These are phyloP conservation scores for Sherardia arvensis DNA, from an alignment of 257 asterid species.

Conservation along the genomic window DNA sequence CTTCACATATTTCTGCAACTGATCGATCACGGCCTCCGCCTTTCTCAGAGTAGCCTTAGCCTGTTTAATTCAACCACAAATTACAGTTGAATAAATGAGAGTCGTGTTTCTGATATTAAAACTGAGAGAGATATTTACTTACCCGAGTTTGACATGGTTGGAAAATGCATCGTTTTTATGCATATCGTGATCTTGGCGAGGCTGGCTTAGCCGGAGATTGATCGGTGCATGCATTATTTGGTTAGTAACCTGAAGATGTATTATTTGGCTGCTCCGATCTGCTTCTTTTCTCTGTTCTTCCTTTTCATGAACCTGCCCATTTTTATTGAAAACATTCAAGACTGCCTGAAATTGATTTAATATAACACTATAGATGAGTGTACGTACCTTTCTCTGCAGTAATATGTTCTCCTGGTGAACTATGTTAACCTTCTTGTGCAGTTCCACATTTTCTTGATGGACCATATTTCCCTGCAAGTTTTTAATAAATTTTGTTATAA, in stretches of 20 bases:
- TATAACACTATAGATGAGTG: no score
- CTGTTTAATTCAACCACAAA: constrained; percentile 3
- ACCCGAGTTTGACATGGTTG: constrained; percentile 21
- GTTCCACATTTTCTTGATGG: constrained; percentile 48
- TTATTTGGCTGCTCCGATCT: constrained; percentile 15
- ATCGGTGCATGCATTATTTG: constrained; percentile 15
- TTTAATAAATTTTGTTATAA: neutral
- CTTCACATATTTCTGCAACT: neutral
- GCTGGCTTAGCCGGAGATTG: constrained; percentile 28
- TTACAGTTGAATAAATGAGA: no score
- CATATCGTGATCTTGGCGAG: neutral
- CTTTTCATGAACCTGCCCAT: constrained; percentile 28
- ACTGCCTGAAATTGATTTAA: neutral
- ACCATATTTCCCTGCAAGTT: constrained; percentile 40
- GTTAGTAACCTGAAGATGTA: constrained; percentile 7
- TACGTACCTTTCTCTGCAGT: constrained; percentile 45
- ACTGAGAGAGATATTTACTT: neutral
- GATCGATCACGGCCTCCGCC: neutral
- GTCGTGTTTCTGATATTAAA: neutral
- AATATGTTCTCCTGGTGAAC: constrained; percentile 37
- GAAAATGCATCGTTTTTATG: constrained; percentile 8
- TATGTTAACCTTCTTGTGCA: constrained; percentile 39
- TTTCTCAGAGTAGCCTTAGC: constrained; percentile 14
- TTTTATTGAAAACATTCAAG: neutral
- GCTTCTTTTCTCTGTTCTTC: constrained; percentile 18